Conservation (phyloP, 352 stramenopile species). For the Peronosclerospora sorghi region DNA sequence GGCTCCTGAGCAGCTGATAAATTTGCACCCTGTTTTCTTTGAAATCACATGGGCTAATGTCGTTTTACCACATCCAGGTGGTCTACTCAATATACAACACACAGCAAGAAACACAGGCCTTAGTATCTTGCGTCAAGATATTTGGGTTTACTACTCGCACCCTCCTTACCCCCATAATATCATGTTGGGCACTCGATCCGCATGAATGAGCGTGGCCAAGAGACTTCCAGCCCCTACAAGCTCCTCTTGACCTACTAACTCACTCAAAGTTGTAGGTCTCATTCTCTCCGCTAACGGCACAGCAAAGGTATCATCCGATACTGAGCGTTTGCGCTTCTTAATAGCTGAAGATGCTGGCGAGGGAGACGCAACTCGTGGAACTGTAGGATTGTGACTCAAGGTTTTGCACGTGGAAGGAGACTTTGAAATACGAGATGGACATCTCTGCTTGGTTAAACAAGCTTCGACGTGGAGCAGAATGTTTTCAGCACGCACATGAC, state of each 20-base stretch:
- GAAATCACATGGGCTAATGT: conserved; percentile 73
- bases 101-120: conserved; percentile 1
- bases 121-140: neutral
- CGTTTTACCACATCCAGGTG: conserved; percentile 82
- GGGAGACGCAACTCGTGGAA: neutral
- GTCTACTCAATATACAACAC: conserved; percentile 16
- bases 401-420: conserved; percentile 1
- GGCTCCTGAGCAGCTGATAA: conserved; percentile 57
- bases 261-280: conserved; percentile 43
- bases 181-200: conserved; percentile 72
- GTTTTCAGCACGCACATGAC: conserved; percentile 65
- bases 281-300: conserved; percentile 69
- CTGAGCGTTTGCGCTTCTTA: conserved; percentile 47
- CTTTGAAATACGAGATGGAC: conserved; percentile 11
- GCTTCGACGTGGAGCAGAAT: conserved; percentile 61
- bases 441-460: conserved; percentile 33
- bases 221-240: conserved; percentile 52
- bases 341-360: conserved; percentile 10
- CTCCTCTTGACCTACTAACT: conserved; percentile 62
- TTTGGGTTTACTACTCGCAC: neutral
- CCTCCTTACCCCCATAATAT: conserved; percentile 74
- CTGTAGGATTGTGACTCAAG: conserved; percentile 6
- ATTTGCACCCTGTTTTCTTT: conserved; percentile 52
- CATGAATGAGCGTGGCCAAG: conserved; percentile 44
- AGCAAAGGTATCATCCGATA: conserved; percentile 9